A percentile compares a stretch with the other conserved stretches of the same genome.
These are phyloP conservation scores for Craterostigma plantagineum DNA, from an alignment of 257 asterid genomes.

Conservation along the genomic window DNA sequence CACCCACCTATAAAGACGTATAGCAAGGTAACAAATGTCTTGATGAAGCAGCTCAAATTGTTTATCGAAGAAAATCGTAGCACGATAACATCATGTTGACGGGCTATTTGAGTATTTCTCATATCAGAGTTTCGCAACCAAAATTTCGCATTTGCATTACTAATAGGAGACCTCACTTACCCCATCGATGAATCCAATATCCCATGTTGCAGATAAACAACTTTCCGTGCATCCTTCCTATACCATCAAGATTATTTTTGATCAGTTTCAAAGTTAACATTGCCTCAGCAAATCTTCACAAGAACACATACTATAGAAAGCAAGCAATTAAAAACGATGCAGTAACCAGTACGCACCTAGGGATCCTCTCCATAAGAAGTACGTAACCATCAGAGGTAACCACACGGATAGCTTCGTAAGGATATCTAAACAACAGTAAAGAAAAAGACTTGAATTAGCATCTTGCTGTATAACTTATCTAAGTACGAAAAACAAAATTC, in stretches of 20 bases:
- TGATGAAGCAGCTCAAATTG: background rate
- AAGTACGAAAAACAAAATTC: background rate
- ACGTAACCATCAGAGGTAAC: slow-evolving; percentile 92
- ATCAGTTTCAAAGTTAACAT: background rate
- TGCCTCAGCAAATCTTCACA: slow-evolving; percentile 1
- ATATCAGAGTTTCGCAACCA: background rate
- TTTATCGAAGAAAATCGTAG: no score
- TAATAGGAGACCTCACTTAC: slow-evolving; percentile 28
- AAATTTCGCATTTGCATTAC: background rate
- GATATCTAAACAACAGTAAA: slow-evolving; percentile 40
- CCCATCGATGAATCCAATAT: slow-evolving; percentile 97
- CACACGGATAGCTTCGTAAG: slow-evolving; percentile 86
- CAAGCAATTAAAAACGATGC: background rate
- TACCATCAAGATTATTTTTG: slow-evolving; percentile 2
- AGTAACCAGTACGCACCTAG: no score
- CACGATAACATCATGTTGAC: no score
- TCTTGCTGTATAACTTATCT: background rate
- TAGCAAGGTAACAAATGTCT: slow-evolving; percentile 4
- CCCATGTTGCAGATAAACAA: slow-evolving; percentile 93
- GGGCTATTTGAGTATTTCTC: no score
- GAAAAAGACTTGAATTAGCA: background rate
- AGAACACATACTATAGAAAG: background rate
- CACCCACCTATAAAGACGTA: slow-evolving; percentile 63
- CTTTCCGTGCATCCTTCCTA: slow-evolving; percentile 85
- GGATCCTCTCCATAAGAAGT: slow-evolving; percentile 86